These are phyloP conservation scores for Penicillium silybi DNA, from an alignment of 495 filamentous ascomycete species.

Conservation along the genomic window DNA sequence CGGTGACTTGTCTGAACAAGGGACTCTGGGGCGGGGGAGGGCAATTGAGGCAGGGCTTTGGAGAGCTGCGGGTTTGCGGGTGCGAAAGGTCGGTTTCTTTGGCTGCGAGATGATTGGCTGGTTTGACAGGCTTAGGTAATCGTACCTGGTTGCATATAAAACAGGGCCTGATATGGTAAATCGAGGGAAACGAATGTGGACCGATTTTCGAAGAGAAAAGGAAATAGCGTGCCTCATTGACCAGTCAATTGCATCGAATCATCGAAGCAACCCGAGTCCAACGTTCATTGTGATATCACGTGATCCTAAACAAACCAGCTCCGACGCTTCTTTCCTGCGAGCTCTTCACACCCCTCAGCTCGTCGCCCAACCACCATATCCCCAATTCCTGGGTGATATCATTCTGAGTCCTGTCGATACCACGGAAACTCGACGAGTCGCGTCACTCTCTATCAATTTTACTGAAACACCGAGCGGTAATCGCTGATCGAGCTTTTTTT, in stretches of 20 bases:
- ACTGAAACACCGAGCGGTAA: neutral
- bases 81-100: constrained; percentile 34
- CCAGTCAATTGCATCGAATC: neutral
- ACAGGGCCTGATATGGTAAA: neutral
- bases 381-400: neutral
- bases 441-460: neutral
- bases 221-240: neutral
- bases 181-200: neutral
- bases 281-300: constrained; percentile 14
- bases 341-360: constrained; percentile 23
- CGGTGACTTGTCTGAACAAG: constrained; percentile 15
- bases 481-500: constrained; percentile 18
- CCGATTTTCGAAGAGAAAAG: neutral
- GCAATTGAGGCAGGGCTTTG: constrained; percentile 24
- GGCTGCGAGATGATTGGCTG: constrained; percentile 27
- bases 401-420: neutral
- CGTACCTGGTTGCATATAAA: neutral
- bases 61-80: constrained; percentile 29
- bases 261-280: neutral
- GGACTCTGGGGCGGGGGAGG: constrained; percentile 7
- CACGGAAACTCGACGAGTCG: neutral
- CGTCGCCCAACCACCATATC: constrained; percentile 9
- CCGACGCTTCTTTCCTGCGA: constrained; percentile 21
- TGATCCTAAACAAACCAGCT: constrained; percentile 31
- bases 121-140: constrained; percentile 15